Percentiles rank a stretch among this genome's conserved stretches.
phyloP scores from a whole-genome alignment of 371 early-diverging fungal species.

The Mucor plumbeus region DNA sequence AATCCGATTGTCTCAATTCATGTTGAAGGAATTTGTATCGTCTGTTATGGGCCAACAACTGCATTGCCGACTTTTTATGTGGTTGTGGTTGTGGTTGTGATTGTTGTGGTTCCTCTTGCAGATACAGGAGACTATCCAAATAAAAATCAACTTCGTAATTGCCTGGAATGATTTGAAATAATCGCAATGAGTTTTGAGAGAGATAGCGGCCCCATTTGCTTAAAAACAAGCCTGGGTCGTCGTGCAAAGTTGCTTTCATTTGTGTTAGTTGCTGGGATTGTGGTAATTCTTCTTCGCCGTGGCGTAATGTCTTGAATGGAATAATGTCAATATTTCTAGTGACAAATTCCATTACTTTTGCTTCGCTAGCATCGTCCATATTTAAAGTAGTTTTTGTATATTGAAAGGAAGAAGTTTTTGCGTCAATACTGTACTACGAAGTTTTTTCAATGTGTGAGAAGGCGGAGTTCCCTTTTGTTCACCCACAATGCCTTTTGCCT shows the following conservation, averaged over 20 bases:
- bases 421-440: no score
- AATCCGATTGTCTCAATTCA: conserved; percentile 40
- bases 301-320: conserved; percentile 48
- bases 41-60: conserved; percentile 44
- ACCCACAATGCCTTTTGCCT: no score
- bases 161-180: conserved; percentile 31
- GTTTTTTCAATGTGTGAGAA: no score
- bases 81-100: not conserved
- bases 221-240: conserved; percentile 53
- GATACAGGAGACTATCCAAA: conserved; percentile 32
- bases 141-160: conserved; percentile 55
- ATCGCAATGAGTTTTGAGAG: conserved; percentile 30
- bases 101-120: not conserved
- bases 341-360: conserved; percentile 20
- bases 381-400: not conserved
- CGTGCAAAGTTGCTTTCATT: conserved; percentile 35
- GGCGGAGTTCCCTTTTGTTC: no score
- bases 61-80: conserved; percentile 22
- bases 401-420: not conserved
- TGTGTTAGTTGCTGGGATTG: conserved; percentile 33
- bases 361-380: conserved; percentile 22
- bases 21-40: conserved; percentile 47
- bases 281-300: conserved; percentile 38
- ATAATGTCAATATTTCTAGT: conserved; percentile 33
- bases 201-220: conserved; percentile 56